These are phyloP conservation scores for Suillus ampliporus DNA, from an alignment of 768 basidiomycete species.

Conservation along the genomic window DNA sequence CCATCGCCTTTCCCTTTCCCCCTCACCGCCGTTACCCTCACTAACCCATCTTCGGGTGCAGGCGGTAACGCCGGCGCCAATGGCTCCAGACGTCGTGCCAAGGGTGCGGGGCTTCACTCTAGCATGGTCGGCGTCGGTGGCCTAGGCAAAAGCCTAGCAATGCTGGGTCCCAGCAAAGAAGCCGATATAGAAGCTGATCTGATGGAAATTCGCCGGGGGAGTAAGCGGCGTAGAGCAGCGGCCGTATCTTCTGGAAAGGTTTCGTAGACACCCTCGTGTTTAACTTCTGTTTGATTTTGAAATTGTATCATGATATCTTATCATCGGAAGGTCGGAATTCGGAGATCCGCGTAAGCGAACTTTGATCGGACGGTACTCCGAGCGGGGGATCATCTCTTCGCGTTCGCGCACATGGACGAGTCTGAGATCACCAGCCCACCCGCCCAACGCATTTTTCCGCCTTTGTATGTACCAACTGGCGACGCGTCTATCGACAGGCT, in stretches of 20 bases:
- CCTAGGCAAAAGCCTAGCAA: conserved; percentile 72
- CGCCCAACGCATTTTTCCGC: conserved; percentile 57
- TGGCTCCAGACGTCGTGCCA: conserved; percentile 48
- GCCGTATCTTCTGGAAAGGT: conserved; percentile 38
- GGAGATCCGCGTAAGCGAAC: conserved; percentile 19
- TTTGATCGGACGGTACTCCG: no score
- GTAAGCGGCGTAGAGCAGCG: conserved; percentile 54
- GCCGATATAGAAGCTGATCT: conserved; percentile 76
- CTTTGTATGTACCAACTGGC: conserved; percentile 59
- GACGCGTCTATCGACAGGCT: conserved; percentile 70
- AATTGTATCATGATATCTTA: conserved; percentile 31
- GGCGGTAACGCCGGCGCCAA: conserved; percentile 48
- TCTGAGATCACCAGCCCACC: background rate
- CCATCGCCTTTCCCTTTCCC: conserved; percentile 85
- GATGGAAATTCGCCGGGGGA: conserved; percentile 77
- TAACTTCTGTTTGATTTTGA: background rate
- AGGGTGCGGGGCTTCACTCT: conserved; percentile 58
- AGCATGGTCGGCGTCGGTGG: conserved; percentile 64
- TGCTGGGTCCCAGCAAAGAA: conserved; percentile 65
- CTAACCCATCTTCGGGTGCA: conserved; percentile 39
- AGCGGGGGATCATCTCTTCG: no score
- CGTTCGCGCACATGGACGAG: conserved; percentile 1
- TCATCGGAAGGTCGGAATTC: conserved; percentile 31
- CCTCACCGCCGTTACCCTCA: conserved; percentile 60
- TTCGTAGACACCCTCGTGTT: conserved; percentile 21